Conservation (phyloP, 768 basidiomycete species). For the Leccinum subgranulosum region DNA sequence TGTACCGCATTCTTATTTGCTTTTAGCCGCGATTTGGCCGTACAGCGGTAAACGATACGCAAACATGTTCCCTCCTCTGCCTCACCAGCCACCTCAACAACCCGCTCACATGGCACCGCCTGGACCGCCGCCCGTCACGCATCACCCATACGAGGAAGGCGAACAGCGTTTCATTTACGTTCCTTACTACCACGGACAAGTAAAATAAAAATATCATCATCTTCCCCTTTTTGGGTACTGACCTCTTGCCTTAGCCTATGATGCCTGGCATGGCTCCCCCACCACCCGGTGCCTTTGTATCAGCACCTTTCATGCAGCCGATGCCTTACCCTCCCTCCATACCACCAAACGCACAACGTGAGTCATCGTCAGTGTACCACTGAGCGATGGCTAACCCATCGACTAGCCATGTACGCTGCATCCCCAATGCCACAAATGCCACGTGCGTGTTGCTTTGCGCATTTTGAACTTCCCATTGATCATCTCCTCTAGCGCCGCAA, state of each 20-base stretch:
- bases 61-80: constrained; percentile 66
- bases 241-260: constrained; percentile 52
- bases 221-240: neutral
- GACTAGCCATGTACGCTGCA: constrained; percentile 72
- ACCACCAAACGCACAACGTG: constrained; percentile 66
- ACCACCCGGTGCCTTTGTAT: constrained; percentile 78
- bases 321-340: constrained; percentile 82
- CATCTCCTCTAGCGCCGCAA: constrained; percentile 48
- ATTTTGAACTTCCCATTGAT: constrained; percentile 1
- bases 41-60: constrained; percentile 87
- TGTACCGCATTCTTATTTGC: neutral
- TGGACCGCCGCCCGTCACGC: constrained; percentile 65
- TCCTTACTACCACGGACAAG: constrained; percentile 80
- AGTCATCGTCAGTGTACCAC: neutral
- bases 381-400: constrained; percentile 4
- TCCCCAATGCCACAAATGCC: constrained; percentile 87
- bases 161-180: constrained; percentile 72
- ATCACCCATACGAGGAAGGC: constrained; percentile 80
- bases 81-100: constrained; percentile 58
- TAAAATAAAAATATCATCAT: constrained; percentile 22
- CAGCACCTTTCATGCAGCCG: constrained; percentile 77
- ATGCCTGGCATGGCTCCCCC: constrained; percentile 84
- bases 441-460: constrained; percentile 48
- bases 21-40: constrained; percentile 74
- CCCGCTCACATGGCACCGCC: constrained; percentile 67